These are phyloP conservation scores for Geotrichum macrosporum DNA, from an alignment of 1,139 yeast genomes.

Conservation along the genomic window DNA sequence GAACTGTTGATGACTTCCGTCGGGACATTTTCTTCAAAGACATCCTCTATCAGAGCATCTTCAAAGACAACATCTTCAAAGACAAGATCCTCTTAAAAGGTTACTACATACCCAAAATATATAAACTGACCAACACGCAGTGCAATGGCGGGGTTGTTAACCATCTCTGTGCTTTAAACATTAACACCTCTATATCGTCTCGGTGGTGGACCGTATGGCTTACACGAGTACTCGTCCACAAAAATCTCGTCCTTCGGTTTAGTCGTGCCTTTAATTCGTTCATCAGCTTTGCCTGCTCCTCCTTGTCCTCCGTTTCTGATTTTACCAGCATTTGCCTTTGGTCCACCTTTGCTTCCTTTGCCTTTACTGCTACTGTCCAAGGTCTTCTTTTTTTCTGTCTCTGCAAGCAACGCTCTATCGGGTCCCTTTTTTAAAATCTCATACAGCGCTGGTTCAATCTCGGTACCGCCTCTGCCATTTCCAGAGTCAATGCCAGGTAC, in stretches of 20 bases:
- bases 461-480: too few species aligned
- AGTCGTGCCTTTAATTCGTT: slow-evolving; percentile 5
- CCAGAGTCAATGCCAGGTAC: slow-evolving; percentile 14
- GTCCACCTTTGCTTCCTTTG: too few species aligned
- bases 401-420: slow-evolving; percentile 1
- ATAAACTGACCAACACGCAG: too few species aligned
- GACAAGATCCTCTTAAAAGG: too few species aligned
- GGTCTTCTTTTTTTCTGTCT: slow-evolving; percentile 1
- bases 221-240: slow-evolving; percentile 31
- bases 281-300: slow-evolving; percentile 9
- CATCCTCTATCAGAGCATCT: too few species aligned
- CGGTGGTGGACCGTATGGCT: slow-evolving; percentile 36
- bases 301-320: background rate
- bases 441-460: slow-evolving; percentile 6
- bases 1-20: too few species aligned
- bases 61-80: too few species aligned
- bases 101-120: too few species aligned
- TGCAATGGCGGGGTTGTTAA: background rate
- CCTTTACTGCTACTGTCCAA: background rate
- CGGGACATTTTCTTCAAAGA: too few species aligned
- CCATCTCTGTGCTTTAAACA: background rate
- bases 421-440: slow-evolving; percentile 5
- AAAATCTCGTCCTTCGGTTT: slow-evolving; percentile 17
- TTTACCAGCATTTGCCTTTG: too few species aligned
- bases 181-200: slow-evolving; percentile 30